Evolutionary conservation across 2,329 filamentous ascomycete genomes (phyloP).

Genomic region (Arthroderma uncinatum): DNA sequence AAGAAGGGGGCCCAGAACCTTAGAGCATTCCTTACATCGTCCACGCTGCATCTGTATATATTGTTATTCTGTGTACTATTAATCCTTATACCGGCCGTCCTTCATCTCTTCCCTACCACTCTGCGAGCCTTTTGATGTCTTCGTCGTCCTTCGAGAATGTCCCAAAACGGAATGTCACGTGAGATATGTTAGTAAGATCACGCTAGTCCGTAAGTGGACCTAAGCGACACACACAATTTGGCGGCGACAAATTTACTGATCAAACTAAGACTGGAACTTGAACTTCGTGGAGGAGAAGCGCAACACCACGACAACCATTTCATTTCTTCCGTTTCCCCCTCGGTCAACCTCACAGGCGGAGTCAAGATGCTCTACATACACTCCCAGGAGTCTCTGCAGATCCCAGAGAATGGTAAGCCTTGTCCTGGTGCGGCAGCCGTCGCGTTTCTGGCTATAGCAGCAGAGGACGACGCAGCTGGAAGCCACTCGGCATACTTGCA

Average conservation of each 20-base stretch:
- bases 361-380: slow-evolving; percentile 99
- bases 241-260: slow-evolving; percentile 23
- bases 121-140: too few species aligned
- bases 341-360: slow-evolving; percentile 33
- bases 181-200: neutral
- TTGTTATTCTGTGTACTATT: neutral
- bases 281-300: slow-evolving; percentile 5
- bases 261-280: slow-evolving; percentile 24
- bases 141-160: too few species aligned
- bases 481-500: neutral
- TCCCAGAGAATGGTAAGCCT: slow-evolving; percentile 91
- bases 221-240: slow-evolving; percentile 1
- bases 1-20: slow-evolving; percentile 6
- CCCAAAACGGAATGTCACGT: neutral
- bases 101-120: too few species aligned
- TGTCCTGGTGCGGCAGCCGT: neutral
- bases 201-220: neutral
- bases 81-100: too few species aligned
- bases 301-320: slow-evolving; percentile 19
- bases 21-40: too few species aligned
- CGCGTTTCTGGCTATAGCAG: too few species aligned
- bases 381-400: slow-evolving; percentile 86
- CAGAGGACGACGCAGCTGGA: too few species aligned
- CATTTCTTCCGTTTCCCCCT: slow-evolving; percentile 22
- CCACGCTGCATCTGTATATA: neutral